phyloP scores from a whole-genome alignment of 129 eudicot genomes.

The Calendula officinalis region DNA sequence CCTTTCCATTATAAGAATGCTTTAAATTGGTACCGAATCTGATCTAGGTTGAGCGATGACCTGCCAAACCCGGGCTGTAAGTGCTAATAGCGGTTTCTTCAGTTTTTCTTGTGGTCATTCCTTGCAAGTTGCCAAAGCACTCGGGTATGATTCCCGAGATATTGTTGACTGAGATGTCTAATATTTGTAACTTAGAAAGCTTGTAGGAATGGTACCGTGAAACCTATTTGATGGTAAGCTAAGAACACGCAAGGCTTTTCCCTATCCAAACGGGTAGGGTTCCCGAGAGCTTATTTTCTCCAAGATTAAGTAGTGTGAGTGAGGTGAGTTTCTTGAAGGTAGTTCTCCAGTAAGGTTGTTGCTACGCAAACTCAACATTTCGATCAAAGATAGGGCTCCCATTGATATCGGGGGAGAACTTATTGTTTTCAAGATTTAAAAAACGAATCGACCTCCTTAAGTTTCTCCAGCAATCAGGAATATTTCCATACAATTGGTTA shows the following conservation, averaged over 20 bases:
- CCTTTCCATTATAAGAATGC: conserved; percentile 38
- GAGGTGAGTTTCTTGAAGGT: conserved; percentile 19
- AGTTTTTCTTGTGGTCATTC: background rate
- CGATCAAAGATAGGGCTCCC: conserved; percentile 10
- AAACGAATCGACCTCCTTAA: conserved; percentile 1
- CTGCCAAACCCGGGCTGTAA: background rate
- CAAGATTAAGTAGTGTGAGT: conserved; percentile 25
- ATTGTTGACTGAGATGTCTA: conserved; percentile 25
- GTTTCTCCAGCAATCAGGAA: conserved; percentile 33
- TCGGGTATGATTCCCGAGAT: conserved; percentile 26
- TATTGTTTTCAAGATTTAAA: conserved; percentile 31
- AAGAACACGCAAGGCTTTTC: background rate
- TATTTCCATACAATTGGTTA: conserved; percentile 33
- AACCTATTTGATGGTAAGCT: conserved; percentile 20
- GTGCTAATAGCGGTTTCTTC: background rate
- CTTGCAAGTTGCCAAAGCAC: conserved; percentile 2
- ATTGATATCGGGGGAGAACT: conserved; percentile 12
- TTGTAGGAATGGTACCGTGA: conserved; percentile 19
- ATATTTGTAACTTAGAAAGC: conserved; percentile 16
- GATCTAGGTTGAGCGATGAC: background rate
- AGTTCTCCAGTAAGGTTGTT: conserved; percentile 23
- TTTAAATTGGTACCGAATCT: background rate
- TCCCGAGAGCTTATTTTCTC: conserved; percentile 26
- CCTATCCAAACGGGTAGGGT: conserved; percentile 27
- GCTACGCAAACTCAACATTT: conserved; percentile 16